Percentiles rank a stretch among this genome's conserved stretches.
These are phyloP conservation scores for Kodamaea laetipori DNA, from an alignment of 805 yeast genomes.

Conservation along the genomic window DNA sequence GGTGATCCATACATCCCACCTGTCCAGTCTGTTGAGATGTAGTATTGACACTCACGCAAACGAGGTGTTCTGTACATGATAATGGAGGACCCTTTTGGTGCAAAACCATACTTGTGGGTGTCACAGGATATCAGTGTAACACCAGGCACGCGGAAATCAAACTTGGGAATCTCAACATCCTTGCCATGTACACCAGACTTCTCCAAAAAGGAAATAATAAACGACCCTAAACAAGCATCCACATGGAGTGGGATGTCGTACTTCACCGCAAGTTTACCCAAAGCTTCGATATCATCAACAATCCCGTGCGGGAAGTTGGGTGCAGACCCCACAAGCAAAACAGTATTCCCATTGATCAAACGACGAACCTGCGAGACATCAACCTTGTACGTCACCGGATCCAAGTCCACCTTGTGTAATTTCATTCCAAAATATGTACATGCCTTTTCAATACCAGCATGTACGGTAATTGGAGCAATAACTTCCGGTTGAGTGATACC, in stretches of 20 bases:
- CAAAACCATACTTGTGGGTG: constrained; percentile 98
- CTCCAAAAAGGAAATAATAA: constrained; percentile 77
- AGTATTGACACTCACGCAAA: constrained; percentile 81
- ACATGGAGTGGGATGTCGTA: constrained; percentile 87
- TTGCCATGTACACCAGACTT: constrained; percentile 52
- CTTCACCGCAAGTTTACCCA: constrained; percentile 64
- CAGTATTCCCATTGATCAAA: constrained; percentile 76
- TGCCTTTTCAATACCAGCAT: constrained; percentile 95
- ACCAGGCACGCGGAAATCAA: constrained; percentile 83
- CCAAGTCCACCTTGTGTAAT: constrained; percentile 76
- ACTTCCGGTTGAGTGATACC: constrained; percentile 78
- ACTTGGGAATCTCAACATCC: constrained; percentile 48
- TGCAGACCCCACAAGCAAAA: constrained; percentile 86
- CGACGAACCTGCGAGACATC: constrained; percentile 61
- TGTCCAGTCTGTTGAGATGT: constrained; percentile 78
- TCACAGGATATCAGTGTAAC: constrained; percentile 99
- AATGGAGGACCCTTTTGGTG: constrained; percentile 94
- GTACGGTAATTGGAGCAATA: constrained; percentile 85
- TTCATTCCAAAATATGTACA: constrained; percentile 87
- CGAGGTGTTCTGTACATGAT: constrained; percentile 79
- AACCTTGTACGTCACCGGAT: constrained; percentile 66
- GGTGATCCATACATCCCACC: constrained; percentile 98
- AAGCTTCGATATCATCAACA: constrained; percentile 79
- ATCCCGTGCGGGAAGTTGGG: constrained; percentile 98
- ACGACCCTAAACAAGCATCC: constrained; percentile 94